Percentiles rank a stretch among this genome's conserved stretches.
phyloP scores from a whole-genome alignment of 2,329 filamentous ascomycete genomes.

The Pyrenochaeta sp. region DNA sequence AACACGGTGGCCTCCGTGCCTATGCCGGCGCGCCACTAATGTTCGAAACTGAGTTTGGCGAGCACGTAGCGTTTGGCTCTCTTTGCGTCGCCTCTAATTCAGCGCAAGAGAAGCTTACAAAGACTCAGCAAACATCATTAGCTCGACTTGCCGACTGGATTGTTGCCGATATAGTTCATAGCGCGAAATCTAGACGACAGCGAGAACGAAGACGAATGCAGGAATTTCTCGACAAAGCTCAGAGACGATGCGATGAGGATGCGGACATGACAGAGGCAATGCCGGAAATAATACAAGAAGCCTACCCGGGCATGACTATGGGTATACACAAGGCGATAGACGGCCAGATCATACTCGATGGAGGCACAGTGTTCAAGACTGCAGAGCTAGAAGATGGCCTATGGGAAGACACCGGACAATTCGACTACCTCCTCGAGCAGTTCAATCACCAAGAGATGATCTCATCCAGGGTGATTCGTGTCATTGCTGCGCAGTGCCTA shows the following conservation, averaged over 20 bases:
- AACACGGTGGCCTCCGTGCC: conserved; percentile 50
- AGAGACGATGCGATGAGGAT: conserved; percentile 29
- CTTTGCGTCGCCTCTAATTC: conserved; percentile 55
- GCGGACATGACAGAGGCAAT: conserved; percentile 36
- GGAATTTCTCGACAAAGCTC: conserved; percentile 44
- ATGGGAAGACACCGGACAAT: conserved; percentile 55
- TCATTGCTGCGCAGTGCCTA: conserved; percentile 50
- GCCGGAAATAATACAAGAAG: conserved; percentile 37
- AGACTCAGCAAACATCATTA: conserved; percentile 43
- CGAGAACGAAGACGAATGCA: conserved; percentile 51
- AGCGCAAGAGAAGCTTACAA: conserved; percentile 41
- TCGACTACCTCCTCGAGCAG: conserved; percentile 51
- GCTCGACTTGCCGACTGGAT: conserved; percentile 52
- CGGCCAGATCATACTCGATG: conserved; percentile 34
- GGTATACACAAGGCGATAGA: conserved; percentile 35
- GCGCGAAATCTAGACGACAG: conserved; percentile 50
- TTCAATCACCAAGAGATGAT: conserved; percentile 45
- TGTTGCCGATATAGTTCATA: conserved; percentile 53
- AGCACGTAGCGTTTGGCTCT: conserved; percentile 53
- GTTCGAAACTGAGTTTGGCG: conserved; percentile 52
- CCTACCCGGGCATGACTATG: conserved; percentile 48
- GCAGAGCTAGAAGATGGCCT: conserved; percentile 49
- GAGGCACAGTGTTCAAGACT: conserved; percentile 35
- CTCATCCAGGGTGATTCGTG: conserved; percentile 47
- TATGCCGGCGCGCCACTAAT: conserved; percentile 55